Percentiles rank a stretch among this genome's conserved stretches.
These are phyloP conservation scores for Chlamydomonas sp. DNA, from an alignment of 139 green algal genomes.

Conservation along the genomic window DNA sequence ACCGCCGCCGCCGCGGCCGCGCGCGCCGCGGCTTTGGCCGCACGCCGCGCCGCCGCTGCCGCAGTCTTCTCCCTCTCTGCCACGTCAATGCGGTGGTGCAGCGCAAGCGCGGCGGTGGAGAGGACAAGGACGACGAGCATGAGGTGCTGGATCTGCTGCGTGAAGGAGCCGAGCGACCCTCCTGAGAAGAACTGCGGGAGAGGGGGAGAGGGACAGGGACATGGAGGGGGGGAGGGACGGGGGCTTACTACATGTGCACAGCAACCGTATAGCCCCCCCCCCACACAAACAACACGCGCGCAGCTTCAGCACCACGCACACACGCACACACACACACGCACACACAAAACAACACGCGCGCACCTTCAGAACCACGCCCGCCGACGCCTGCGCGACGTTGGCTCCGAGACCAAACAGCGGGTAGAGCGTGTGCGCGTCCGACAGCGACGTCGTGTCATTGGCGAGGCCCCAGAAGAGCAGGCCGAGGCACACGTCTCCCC, in stretches of 20 bases:
- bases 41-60: not conserved
- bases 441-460: slow-evolving; percentile 87
- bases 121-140: slow-evolving; percentile 38
- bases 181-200: too few species aligned
- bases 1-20: not conserved
- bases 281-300: too few species aligned
- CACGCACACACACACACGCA: too few species aligned
- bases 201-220: too few species aligned
- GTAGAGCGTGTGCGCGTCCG: slow-evolving; percentile 85
- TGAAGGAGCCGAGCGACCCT: too few species aligned
- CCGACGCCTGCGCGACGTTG: slow-evolving; percentile 81
- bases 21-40: not conserved
- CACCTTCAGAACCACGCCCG: slow-evolving; percentile 60
- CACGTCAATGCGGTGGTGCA: slow-evolving; percentile 33
- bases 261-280: too few species aligned
- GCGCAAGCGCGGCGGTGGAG: slow-evolving; percentile 17
- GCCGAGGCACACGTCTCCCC: slow-evolving; percentile 82
- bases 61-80: too few species aligned
- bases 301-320: too few species aligned
- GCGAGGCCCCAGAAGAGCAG: slow-evolving; percentile 89
- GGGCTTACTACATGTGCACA: too few species aligned
- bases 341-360: too few species aligned
- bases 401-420: slow-evolving; percentile 93
- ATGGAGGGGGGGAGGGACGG: too few species aligned
- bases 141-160: slow-evolving; percentile 25